Percentiles rank a stretch among this genome's conserved stretches.
phyloP scores from a whole-genome alignment of 2,329 filamentous ascomycete species.

The Calycina herbarum region DNA sequence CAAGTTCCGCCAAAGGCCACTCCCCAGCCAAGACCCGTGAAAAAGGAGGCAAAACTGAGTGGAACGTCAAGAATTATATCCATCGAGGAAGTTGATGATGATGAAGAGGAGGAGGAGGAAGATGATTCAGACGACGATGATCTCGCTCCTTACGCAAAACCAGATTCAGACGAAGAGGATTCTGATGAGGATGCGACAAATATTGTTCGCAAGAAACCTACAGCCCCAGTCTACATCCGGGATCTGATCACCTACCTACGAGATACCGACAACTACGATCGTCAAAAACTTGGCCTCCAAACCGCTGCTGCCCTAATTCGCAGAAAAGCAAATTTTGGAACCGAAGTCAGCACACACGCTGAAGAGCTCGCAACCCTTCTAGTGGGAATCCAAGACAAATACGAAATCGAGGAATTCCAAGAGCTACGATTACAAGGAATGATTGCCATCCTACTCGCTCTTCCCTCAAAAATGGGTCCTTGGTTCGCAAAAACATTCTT shows the following conservation, averaged over 20 bases:
- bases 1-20: slow-evolving; percentile 21
- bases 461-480: slow-evolving; percentile 74
- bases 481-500: slow-evolving; percentile 88
- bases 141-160: slow-evolving; percentile 77
- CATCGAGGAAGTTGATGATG: slow-evolving; percentile 65
- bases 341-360: slow-evolving; percentile 80
- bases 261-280: slow-evolving; percentile 81
- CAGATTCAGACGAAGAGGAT: slow-evolving; percentile 84
- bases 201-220: slow-evolving; percentile 78
- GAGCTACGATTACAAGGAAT: slow-evolving; percentile 76
- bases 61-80: slow-evolving; percentile 44
- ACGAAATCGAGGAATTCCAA: slow-evolving; percentile 76
- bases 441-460: slow-evolving; percentile 75
- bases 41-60: slow-evolving; percentile 35
- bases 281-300: slow-evolving; percentile 74
- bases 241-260: slow-evolving; percentile 78
- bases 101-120: slow-evolving; percentile 53
- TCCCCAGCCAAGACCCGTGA: slow-evolving; percentile 31
- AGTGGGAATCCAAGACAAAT: slow-evolving; percentile 81
- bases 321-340: slow-evolving; percentile 84
- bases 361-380: slow-evolving; percentile 77
- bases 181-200: slow-evolving; percentile 91
- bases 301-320: slow-evolving; percentile 80
- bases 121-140: slow-evolving; percentile 43
- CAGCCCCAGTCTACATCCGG: slow-evolving; percentile 85